phyloP scores from a whole-genome alignment of 2,329 filamentous ascomycete genomes.

The Chaetomiaceae sp. region DNA sequence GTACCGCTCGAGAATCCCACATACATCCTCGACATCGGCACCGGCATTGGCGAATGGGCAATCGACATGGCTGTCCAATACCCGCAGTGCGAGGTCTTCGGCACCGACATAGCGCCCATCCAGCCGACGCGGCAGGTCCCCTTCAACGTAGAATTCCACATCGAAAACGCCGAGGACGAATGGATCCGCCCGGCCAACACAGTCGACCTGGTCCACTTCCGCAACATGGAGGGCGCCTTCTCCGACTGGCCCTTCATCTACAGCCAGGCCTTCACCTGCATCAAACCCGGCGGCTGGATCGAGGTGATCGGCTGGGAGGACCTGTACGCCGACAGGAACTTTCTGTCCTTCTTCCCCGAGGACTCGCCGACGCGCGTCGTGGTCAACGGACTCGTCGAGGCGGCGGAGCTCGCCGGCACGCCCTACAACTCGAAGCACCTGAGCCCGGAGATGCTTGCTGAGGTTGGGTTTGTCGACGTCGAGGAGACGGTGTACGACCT shows the following conservation, averaged over 20 bases:
- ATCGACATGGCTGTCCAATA: conserved; percentile 51
- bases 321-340: conserved; percentile 36
- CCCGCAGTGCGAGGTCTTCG: conserved; percentile 52
- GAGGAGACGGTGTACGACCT: conserved; percentile 45
- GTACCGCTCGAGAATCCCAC: conserved; percentile 35
- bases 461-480: conserved; percentile 50
- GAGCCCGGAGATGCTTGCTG: conserved; percentile 40
- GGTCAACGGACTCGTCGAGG: conserved; percentile 39
- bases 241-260: conserved; percentile 53
- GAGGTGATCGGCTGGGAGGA: conserved; percentile 53
- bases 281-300: conserved; percentile 55
- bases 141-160: conserved; percentile 56
- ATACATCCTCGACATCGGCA: conserved; percentile 55
- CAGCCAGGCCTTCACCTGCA: conserved; percentile 46
- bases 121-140: conserved; percentile 50
- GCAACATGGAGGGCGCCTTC: conserved; percentile 54
- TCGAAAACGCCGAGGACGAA: conserved; percentile 55
- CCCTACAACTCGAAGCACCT: conserved; percentile 44
- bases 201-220: conserved; percentile 55
- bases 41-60: conserved; percentile 52
- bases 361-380: conserved; percentile 44
- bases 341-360: conserved; percentile 39
- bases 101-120: conserved; percentile 56
- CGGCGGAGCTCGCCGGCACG: conserved; percentile 42
- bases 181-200: conserved; percentile 51